Conservation (phyloP, 192 early-diverging fungal genomes). For the Podila minutissima region DNA sequence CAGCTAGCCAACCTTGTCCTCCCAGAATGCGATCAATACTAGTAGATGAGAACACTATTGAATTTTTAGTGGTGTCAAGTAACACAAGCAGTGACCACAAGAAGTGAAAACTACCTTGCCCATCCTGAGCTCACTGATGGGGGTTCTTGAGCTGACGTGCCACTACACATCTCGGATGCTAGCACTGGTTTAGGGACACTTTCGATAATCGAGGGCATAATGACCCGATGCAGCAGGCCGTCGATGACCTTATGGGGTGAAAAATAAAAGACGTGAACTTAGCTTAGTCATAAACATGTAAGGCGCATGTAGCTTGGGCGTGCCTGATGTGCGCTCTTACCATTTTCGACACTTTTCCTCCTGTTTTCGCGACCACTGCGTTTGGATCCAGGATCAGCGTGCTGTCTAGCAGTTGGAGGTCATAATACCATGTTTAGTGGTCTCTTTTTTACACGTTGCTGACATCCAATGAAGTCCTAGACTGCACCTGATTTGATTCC, state of each 20-base stretch:
- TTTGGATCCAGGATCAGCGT: conserved; percentile 39
- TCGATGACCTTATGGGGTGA: conserved; percentile 15
- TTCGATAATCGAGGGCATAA: conserved; percentile 19
- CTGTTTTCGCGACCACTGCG: conserved; percentile 26
- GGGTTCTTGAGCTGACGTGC: not conserved
- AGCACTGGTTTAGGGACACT: conserved; percentile 5
- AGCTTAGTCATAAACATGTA: no score
- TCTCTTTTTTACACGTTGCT: not conserved
- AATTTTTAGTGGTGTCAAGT: not conserved
- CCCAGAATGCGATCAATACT: conserved; percentile 31
- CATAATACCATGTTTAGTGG: not conserved
- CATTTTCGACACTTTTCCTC: conserved; percentile 5
- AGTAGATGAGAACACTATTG: no score
- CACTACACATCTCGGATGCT: conserved; percentile 13
- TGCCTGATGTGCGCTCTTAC: not conserved
- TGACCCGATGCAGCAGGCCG: conserved; percentile 25
- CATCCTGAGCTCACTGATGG: conserved; percentile 18
- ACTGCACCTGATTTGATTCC: conserved; percentile 42
- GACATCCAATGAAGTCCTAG: not conserved
- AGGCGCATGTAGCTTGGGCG: not conserved
- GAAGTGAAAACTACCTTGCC: conserved; percentile 5
- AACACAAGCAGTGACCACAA: not conserved
- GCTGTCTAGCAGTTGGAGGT: conserved; percentile 6
- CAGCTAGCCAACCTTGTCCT: conserved; percentile 17
- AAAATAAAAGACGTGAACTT: not conserved